phyloP scores from a whole-genome alignment of 2,329 filamentous ascomycete species.

The Colletotrichum sp. region DNA sequence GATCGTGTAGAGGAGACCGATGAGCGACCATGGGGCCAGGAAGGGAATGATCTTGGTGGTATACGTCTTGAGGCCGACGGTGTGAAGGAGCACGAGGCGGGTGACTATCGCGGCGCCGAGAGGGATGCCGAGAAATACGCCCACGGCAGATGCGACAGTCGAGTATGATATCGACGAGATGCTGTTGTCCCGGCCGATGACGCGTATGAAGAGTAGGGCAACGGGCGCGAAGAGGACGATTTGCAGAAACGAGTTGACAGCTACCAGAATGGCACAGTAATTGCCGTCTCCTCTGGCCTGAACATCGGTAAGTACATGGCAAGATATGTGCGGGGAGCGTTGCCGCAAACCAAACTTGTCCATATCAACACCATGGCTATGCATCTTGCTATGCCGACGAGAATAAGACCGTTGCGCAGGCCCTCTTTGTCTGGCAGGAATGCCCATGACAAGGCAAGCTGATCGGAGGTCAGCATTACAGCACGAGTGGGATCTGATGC shows the following conservation, averaged over 20 bases:
- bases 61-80: slow-evolving; percentile 67
- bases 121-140: slow-evolving; percentile 84
- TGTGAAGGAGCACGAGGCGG: slow-evolving; percentile 62
- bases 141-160: slow-evolving; percentile 79
- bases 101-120: slow-evolving; percentile 81
- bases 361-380: slow-evolving; percentile 86
- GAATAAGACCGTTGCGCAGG: slow-evolving; percentile 72
- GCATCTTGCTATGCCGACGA: slow-evolving; percentile 84
- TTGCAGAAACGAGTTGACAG: slow-evolving; percentile 76
- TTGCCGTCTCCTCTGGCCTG: slow-evolving; percentile 75
- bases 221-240: slow-evolving; percentile 76
- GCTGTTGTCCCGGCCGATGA: slow-evolving; percentile 62
- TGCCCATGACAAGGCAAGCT: slow-evolving; percentile 72
- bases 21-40: slow-evolving; percentile 75
- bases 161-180: slow-evolving; percentile 57
- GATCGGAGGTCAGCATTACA: background rate
- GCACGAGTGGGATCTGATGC: background rate
- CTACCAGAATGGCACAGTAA: slow-evolving; percentile 83
- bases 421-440: slow-evolving; percentile 64
- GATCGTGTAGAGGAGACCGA: slow-evolving; percentile 88
- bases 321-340: background rate
- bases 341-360: slow-evolving; percentile 58
- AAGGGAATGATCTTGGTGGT: slow-evolving; percentile 72
- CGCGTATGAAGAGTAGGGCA: slow-evolving; percentile 70
- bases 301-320: background rate